Percentiles rank a stretch among this genome's conserved stretches.
phyloP scores from a whole-genome alignment of 2,329 filamentous ascomycete genomes.

The Fusarium graminum region DNA sequence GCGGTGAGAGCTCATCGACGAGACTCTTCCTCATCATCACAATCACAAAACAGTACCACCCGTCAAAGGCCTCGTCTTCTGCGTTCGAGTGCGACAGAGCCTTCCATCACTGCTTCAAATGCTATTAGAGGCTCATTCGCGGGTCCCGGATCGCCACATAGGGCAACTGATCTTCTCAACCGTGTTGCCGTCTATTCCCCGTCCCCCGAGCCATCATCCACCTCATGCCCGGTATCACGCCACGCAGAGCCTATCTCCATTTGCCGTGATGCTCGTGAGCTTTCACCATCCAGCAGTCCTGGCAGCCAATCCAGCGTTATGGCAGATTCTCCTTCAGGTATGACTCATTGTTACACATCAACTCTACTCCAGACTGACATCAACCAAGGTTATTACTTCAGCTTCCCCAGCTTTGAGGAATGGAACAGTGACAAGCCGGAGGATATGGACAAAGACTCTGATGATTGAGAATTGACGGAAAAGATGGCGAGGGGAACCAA shows the following conservation, averaged over 20 bases:
- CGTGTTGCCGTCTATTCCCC: slow-evolving; percentile 64
- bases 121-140: slow-evolving; percentile 65
- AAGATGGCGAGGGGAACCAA: slow-evolving; percentile 31
- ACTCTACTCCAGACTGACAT: slow-evolving; percentile 53
- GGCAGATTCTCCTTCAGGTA: slow-evolving; percentile 50
- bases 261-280: slow-evolving; percentile 38
- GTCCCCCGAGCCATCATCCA: slow-evolving; percentile 39
- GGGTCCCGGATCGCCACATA: slow-evolving; percentile 61
- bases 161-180: slow-evolving; percentile 68
- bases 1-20: slow-evolving; percentile 46
- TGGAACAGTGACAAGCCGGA: slow-evolving; percentile 63
- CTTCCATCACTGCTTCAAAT: slow-evolving; percentile 69
- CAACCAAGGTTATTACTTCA: slow-evolving; percentile 70
- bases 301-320: slow-evolving; percentile 44
- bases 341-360: slow-evolving; percentile 1
- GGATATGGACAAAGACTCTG: slow-evolving; percentile 43
- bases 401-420: slow-evolving; percentile 79
- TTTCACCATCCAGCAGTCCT: slow-evolving; percentile 40
- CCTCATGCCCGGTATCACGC: slow-evolving; percentile 39
- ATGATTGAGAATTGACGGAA: slow-evolving; percentile 43
- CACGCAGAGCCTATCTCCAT: slow-evolving; percentile 45
- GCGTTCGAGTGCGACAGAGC: slow-evolving; percentile 68
- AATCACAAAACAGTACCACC: slow-evolving; percentile 42
- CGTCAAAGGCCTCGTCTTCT: slow-evolving; percentile 66
- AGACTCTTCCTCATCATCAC: slow-evolving; percentile 47